A percentile compares a stretch with the other conserved stretches of the same genome.
Evolutionary conservation across 1,284 basidiomycete genomes (phyloP).

Genomic region (Trametes sp.): DNA sequence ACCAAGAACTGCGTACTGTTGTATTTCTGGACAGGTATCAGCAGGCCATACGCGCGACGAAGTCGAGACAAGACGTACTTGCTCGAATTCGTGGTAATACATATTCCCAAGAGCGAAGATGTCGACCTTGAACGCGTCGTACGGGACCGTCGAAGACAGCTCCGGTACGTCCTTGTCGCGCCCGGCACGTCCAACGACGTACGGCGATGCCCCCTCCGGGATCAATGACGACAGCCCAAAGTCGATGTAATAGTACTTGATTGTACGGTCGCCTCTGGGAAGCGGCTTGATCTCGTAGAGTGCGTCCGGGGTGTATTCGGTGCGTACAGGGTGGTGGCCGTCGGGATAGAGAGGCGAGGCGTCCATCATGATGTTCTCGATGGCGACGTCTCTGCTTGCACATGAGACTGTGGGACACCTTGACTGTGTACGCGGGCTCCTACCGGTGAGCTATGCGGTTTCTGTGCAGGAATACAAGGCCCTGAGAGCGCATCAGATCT

Average conservation of each 20-base stretch:
- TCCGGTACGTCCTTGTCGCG: slow-evolving; percentile 40
- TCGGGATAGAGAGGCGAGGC: slow-evolving; percentile 34
- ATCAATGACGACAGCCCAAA: slow-evolving; percentile 36
- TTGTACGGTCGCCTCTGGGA: slow-evolving; percentile 12
- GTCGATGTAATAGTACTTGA: slow-evolving; percentile 41
- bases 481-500: slow-evolving; percentile 16
- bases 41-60: not conserved
- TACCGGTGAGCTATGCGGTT: slow-evolving; percentile 39
- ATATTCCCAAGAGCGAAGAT: slow-evolving; percentile 39
- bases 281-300: slow-evolving; percentile 5
- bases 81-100: slow-evolving; percentile 23
- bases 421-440: not conserved
- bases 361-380: slow-evolving; percentile 43
- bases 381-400: slow-evolving; percentile 36
- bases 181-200: slow-evolving; percentile 27
- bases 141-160: slow-evolving; percentile 34
- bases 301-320: slow-evolving; percentile 17
- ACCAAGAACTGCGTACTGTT: slow-evolving; percentile 14
- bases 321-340: slow-evolving; percentile 36
- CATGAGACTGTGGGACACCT: not conserved
- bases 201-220: slow-evolving; percentile 7
- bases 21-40: slow-evolving; percentile 19
- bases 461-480: slow-evolving; percentile 37
- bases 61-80: slow-evolving; percentile 2
- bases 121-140: slow-evolving; percentile 42